phyloP scores from a whole-genome alignment of 1,284 basidiomycete species.

The Melampsora larici-populina region DNA sequence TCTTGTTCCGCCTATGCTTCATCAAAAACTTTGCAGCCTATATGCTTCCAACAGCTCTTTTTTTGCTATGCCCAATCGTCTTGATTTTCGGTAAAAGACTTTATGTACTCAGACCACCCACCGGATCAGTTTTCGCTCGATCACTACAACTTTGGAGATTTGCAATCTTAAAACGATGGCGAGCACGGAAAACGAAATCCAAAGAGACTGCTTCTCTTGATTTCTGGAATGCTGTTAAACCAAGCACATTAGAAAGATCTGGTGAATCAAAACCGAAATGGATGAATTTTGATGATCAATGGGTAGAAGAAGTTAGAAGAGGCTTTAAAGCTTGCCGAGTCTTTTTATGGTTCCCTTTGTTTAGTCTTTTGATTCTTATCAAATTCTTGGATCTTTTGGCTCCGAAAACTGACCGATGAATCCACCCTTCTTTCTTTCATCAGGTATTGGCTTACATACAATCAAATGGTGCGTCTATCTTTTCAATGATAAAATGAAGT shows the following conservation, averaged over 20 bases:
- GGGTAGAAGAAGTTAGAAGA: conserved; percentile 77
- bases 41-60: conserved; percentile 55
- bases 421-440: neutral
- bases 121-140: conserved; percentile 71
- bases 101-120: conserved; percentile 68
- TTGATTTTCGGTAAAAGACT: conserved; percentile 65
- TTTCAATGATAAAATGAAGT: neutral
- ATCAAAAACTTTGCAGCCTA: conserved; percentile 44
- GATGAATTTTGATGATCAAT: conserved; percentile 64
- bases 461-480: conserved; percentile 50
- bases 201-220: conserved; percentile 57
- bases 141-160: conserved; percentile 52
- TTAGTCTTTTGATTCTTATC: neutral
- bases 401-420: conserved; percentile 57
- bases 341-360: conserved; percentile 65
- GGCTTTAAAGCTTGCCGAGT: conserved; percentile 80
- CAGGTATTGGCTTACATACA: conserved; percentile 64
- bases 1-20: neutral
- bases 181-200: conserved; percentile 47
- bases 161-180: conserved; percentile 52
- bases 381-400: neutral
- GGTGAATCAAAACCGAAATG: conserved; percentile 52
- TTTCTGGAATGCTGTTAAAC: conserved; percentile 78
- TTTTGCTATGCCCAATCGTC: conserved; percentile 62
- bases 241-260: conserved; percentile 59